Base-by-base conservation (phyloP, 441 rosid species). In the Daphne laureola region DNA sequence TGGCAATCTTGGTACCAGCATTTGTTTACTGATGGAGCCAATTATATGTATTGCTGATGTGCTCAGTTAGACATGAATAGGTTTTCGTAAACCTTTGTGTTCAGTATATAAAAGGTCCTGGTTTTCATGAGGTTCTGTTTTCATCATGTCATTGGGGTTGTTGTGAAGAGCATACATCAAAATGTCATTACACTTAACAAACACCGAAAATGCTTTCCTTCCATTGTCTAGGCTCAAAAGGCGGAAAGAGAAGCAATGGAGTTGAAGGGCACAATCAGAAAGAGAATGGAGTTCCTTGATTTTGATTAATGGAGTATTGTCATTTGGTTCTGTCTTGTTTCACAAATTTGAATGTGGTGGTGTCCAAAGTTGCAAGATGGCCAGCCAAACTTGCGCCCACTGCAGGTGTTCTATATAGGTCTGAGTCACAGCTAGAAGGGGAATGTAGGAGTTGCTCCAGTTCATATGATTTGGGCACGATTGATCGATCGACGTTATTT, bases 271-370 rank as follows among this genome's bases (percentile, higher is more conserved):
- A 66, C 87, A 7, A 84, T 87, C 92, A 77, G 84, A 53, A 82
- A 78, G 67, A 69, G 92, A 76, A 87, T 84, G 90, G 96, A 87
- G 73, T 87, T 87, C 66, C 83, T 82, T 69, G 92, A 84, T 74
- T 80, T 82, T 58, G 96, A 84, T 60, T 84, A 71, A 71, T 17
- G 40, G 17, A 43, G 18, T 49, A 45, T 21, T n/a, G n/a, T 38
- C 53, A 51, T 21, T 49, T 49, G 47, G 44, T 56, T 54, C 52
- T 53, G 64, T 55, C 47, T 43, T 65, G 55, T 53, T 55, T 26
- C 9, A 67, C 79, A 64, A 69, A 62, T 65, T 46, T 66, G 59
- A 59, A 21, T 21, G 62, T 67, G 57, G 59, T 63, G 21, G 42
- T 63, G 61, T 44, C 61, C 66, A 53, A 35, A 25, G 50, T 45